These are phyloP conservation scores for Penicillium robsamsonii DNA, from an alignment of 495 filamentous ascomycete genomes.

Conservation along the genomic window DNA sequence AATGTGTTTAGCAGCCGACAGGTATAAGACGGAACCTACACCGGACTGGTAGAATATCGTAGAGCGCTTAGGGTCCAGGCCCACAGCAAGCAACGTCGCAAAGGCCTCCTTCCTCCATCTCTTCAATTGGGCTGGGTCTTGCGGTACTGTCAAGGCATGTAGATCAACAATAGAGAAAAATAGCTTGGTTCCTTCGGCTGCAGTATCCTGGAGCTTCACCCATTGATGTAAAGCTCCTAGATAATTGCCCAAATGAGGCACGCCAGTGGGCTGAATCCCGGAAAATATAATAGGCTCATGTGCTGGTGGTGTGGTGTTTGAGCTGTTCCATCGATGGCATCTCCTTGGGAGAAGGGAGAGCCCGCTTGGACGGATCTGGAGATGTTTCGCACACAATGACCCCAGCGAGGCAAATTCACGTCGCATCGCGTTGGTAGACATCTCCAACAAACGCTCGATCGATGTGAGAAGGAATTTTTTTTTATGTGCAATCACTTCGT, in stretches of 20 bases:
- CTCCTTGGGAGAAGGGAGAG: conserved; percentile 7
- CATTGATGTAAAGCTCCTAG: conserved; percentile 87
- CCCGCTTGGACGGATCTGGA: background rate
- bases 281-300: conserved; percentile 65
- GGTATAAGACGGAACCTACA: conserved; percentile 37
- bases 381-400: conserved; percentile 6
- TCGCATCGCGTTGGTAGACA: conserved; percentile 7
- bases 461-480: background rate
- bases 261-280: conserved; percentile 91
- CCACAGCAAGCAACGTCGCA: conserved; percentile 78
- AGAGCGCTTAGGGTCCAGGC: conserved; percentile 69
- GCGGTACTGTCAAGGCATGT: conserved; percentile 83
- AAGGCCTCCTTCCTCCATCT: conserved; percentile 69
- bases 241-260: conserved; percentile 97
- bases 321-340: conserved; percentile 18
- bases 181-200: conserved; percentile 54
- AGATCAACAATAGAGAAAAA: conserved; percentile 87
- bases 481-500: background rate
- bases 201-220: conserved; percentile 70
- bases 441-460: background rate
- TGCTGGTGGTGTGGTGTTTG: conserved; percentile 8
- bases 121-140: conserved; percentile 56
- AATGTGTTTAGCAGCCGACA: background rate
- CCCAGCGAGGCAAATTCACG: conserved; percentile 3
- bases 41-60: conserved; percentile 83